phyloP scores from a whole-genome alignment of 345 rosid species.

The Barbarea vulgaris region DNA sequence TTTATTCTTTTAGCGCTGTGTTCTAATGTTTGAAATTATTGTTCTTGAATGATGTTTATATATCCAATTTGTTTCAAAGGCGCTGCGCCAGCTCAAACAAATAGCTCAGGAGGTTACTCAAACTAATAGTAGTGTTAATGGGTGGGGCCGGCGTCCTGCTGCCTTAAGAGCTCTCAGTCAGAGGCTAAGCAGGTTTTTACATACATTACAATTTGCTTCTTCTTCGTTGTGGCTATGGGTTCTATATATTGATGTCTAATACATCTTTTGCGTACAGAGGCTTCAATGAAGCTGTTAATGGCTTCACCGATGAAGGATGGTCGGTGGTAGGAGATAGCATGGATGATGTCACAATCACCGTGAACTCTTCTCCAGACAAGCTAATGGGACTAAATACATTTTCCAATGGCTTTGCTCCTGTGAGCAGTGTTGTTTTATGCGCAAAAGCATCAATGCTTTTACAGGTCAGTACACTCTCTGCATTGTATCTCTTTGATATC shows the following conservation, averaged over 20 bases:
- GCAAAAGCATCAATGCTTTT: constrained; percentile 99
- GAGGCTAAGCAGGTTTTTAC: constrained; percentile 85
- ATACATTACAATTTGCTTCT: neutral
- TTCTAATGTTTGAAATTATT: neutral
- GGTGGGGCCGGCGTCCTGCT: constrained; percentile 97
- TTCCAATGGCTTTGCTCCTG: constrained; percentile 79
- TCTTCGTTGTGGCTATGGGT: neutral
- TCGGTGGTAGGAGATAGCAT: constrained; percentile 88
- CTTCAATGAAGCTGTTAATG: constrained; percentile 95
- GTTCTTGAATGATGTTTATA: constrained; percentile 8
- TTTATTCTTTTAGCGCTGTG: neutral
- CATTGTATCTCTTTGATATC: too few species aligned
- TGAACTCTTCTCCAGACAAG: constrained; percentile 94
- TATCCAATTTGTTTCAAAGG: constrained; percentile 47
- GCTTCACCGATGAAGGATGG: constrained; percentile 98
- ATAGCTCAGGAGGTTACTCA: constrained; percentile 91
- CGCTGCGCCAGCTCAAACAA: constrained; percentile 91
- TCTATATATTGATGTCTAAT: constrained; percentile 26
- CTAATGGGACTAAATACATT: constrained; percentile 89
- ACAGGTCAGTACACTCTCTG: constrained; percentile 57
- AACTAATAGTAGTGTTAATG: constrained; percentile 70
- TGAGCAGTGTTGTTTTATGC: constrained; percentile 79
- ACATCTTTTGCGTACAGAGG: constrained; percentile 58
- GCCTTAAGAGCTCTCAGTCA: constrained; percentile 93
- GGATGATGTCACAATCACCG: constrained; percentile 94